Evolutionary conservation across 2,329 filamentous ascomycete genomes (phyloP).

Genomic region (Botrytis paeoniae): DNA sequence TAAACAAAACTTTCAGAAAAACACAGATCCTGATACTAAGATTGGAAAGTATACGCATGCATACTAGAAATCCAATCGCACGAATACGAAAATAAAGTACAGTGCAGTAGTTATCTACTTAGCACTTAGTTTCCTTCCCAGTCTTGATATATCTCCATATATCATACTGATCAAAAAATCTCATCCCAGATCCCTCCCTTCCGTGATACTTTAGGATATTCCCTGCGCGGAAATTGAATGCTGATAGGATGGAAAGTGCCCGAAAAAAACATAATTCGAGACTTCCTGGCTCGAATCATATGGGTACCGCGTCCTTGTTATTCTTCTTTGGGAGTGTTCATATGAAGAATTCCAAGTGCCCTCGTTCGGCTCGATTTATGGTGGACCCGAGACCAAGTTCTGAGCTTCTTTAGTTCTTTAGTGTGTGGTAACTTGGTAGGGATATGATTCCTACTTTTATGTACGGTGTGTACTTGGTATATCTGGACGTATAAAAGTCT

Average conservation of each 20-base stretch:
- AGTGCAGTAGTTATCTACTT: no score
- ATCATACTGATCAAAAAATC: neutral
- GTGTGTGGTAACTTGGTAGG: neutral
- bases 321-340: neutral
- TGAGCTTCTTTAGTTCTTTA: neutral
- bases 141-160: neutral
- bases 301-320: neutral
- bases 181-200: neutral
- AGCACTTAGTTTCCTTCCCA: neutral
- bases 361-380: neutral
- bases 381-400: neutral
- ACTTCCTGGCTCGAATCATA: neutral
- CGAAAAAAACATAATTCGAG: neutral
- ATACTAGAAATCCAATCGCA: neutral
- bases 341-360: neutral
- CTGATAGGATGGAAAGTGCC: neutral
- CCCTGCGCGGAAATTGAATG: neutral
- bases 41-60: neutral
- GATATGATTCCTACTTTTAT: neutral
- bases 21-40: neutral
- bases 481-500: neutral
- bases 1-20: neutral
- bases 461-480: neutral
- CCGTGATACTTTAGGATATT: neutral
- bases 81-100: neutral